Conservation (phyloP, 495 filamentous ascomycete species). For the Penicillium ucsense region DNA sequence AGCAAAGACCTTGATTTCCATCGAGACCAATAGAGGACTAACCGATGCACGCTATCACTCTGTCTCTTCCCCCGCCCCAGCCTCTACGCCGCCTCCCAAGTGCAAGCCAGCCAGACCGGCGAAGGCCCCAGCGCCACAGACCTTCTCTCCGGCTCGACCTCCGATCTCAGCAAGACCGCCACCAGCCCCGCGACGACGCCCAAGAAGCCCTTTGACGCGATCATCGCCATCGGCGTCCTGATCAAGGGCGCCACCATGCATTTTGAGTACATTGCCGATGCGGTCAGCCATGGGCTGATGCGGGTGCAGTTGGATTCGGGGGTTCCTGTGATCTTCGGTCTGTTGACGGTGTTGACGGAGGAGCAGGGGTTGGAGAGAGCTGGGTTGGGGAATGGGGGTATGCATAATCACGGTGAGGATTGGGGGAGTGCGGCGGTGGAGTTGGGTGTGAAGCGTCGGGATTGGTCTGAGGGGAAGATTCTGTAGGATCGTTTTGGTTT, state of each 20-base stretch:
- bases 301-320: conserved; percentile 80
- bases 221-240: conserved; percentile 90
- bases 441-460: conserved; percentile 33
- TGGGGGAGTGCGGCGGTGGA: conserved; percentile 62
- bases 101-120: conserved; percentile 56
- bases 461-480: conserved; percentile 39
- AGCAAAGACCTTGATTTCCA: neutral
- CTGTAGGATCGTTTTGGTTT: conserved; percentile 12
- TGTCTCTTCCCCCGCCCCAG: conserved; percentile 24
- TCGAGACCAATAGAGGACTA: too few relatives aligned
- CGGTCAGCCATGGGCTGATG: conserved; percentile 86
- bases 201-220: conserved; percentile 70
- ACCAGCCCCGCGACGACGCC: conserved; percentile 23
- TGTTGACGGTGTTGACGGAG: conserved; percentile 82
- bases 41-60: too few relatives aligned
- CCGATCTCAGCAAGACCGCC: conserved; percentile 43
- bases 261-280: conserved; percentile 95
- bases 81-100: conserved; percentile 76
- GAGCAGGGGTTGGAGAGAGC: conserved; percentile 80
- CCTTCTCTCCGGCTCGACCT: conserved; percentile 59
- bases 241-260: conserved; percentile 99
- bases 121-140: conserved; percentile 64
- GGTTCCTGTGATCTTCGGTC: conserved; percentile 83
- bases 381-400: conserved; percentile 50
- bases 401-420: conserved; percentile 81